Base-by-base conservation (phyloP, 768 basidiomycete species). In the Clitopilus hobsonii region DNA sequence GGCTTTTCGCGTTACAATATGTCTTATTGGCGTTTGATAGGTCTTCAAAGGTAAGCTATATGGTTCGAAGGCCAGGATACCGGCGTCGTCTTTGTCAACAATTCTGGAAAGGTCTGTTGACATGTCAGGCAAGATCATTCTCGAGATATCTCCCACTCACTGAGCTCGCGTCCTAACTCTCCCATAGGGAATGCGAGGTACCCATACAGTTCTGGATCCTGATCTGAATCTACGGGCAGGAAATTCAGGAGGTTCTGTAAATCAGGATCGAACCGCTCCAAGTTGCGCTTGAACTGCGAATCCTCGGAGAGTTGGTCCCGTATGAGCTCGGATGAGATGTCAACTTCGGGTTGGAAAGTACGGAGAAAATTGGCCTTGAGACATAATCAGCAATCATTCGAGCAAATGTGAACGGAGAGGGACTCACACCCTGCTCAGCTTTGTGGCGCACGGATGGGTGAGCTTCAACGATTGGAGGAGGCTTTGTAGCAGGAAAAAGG, bases 251-350 rank as follows among this genome's bases (percentile, higher is more conserved):
- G 48, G 61, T 82, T 84, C 26, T 87, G 86, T 3, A 68, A 56
- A 38, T 74, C 78, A 16, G 85, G 85, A 62, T 91, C 81, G 47
- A 85, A 87, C 11, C 55, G 54, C 25, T 71, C 62, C 14, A 78
- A 63, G n/a, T 68, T 60, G 22, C 63, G 67, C 30, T 61, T 54
- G 50, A 70, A 58, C 38, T 63, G 68, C 11, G 74, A 69, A 47
- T 86, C 83, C 51, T 72, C 70, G 11, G 72, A 67, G 18, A 89
- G 67, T 54, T 84, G 75, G 24, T 81, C 78, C 51, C 80, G 68
- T 45, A 92, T 74, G 22, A 92, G 69, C 36, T 89, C 84, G n/a
- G 79, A 70, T 6, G 87, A 72, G n/a, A 93, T 73, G 56, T 91
- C 88, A 14, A 86, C 74, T 56, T 91, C 89, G 1, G 90, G 88